Percentiles rank a stretch among this genome's conserved stretches.
These are phyloP conservation scores for Cyanodermella asteris DNA, from an alignment of 2,329 filamentous ascomycete species.

Conservation along the genomic window DNA sequence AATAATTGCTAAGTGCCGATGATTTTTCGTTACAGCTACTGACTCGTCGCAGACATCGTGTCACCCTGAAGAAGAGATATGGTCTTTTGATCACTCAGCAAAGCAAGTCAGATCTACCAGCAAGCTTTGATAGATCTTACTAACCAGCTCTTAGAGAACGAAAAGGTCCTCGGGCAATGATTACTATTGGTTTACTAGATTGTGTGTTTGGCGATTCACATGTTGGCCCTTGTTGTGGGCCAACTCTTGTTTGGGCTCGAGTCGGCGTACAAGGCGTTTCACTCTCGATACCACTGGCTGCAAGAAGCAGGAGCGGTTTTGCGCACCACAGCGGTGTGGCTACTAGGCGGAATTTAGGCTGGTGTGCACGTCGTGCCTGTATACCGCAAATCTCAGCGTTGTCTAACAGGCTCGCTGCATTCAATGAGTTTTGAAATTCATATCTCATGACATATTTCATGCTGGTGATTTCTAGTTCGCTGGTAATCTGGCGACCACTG, in stretches of 20 bases:
- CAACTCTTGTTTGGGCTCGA: too few relatives aligned
- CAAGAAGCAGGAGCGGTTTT: too few relatives aligned
- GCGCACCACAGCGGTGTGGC: too few relatives aligned
- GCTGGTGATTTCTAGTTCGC: slow-evolving; percentile 8
- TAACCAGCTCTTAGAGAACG: slow-evolving; percentile 15
- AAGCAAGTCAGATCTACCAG: slow-evolving; percentile 19
- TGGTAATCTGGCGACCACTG: slow-evolving; percentile 58
- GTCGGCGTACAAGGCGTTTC: too few relatives aligned
- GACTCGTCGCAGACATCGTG: slow-evolving; percentile 44
- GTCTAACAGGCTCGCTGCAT: too few relatives aligned
- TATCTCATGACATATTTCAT: too few relatives aligned
- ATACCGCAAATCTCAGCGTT: too few relatives aligned
- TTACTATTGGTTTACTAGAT: slow-evolving; percentile 1
- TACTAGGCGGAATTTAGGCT: too few relatives aligned
- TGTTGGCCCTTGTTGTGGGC: background rate
- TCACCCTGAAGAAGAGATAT: slow-evolving; percentile 87
- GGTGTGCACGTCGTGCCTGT: too few relatives aligned
- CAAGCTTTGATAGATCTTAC: slow-evolving; percentile 1
- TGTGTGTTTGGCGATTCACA: background rate
- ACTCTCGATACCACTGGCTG: too few relatives aligned
- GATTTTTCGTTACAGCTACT: background rate
- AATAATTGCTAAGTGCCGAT: background rate
- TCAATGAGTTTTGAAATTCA: too few relatives aligned
- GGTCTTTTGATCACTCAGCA: slow-evolving; percentile 70
- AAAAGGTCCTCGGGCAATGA: slow-evolving; percentile 22